Base-by-base conservation (phyloP, 208 protist species). In the Trypanosoma platydactyli region DNA sequence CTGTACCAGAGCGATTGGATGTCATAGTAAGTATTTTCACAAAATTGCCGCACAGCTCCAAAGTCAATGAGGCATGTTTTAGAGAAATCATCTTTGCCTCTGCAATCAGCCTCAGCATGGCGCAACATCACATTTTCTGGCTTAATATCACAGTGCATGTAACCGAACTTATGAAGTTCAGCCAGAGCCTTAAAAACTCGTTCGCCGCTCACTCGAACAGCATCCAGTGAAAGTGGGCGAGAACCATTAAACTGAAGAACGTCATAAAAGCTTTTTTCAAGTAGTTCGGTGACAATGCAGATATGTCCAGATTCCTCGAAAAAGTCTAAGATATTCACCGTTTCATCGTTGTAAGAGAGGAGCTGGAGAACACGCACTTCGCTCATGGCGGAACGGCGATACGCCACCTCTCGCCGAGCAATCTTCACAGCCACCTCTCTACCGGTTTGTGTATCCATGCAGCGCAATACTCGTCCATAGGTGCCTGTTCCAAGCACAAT, bases 71-170 rank as follows among this genome's bases (percentile, higher is more conserved):
- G 84, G 52, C 66, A 73, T 15, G 76, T 83, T 24, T 46, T 58
- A 9, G 50, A 38, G 59, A 45, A 83, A 33, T 79, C 73, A 22
- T 53, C 53, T 5, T 38, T 41, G 22, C 29, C 38, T n/a, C 46
- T 44, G 11, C 41, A 13, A 20, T 61, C 48, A 6, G 12, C 44
- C 5, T 24, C 63, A 45, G 9, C 45, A n/a, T 24, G 50, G 20
- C 69, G 71, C 55, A 98, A 79, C 83, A 98, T 94, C 40, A 98
- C 85, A 79, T 98, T 98, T 70, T 98, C 95, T 20, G 95, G 94
- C 71, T 98, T 99, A 58, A 99, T 89, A 78, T 99, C 98, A 68
- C 96, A 99, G 71, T 99, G 98, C 68, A 99, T 99, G 54, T 81
- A 87, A 3, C 87, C 87, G 13, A 56, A 62, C 18, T 69, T 53